Base-by-base conservation (phyloP, 2,329 filamentous ascomycete genomes). In the Hysterium pulicare region DNA sequence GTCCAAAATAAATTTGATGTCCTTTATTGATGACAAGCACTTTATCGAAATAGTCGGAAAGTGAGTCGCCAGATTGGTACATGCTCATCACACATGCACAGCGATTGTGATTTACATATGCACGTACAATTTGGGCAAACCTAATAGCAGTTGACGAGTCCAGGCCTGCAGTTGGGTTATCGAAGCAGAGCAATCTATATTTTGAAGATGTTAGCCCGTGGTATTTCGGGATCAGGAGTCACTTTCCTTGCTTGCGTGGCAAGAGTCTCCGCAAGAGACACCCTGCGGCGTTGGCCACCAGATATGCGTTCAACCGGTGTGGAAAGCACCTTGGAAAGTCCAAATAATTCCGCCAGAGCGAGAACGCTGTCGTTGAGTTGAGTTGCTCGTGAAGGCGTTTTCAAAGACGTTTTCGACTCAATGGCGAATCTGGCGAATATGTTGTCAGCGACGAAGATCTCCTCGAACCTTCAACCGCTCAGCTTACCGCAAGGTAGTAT, bases 401-500 rank as follows among this genome's bases (percentile, higher is more conserved):
- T n/a, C n/a, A n/a, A n/a, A n/a, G n/a, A n/a, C n/a, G n/a, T n/a
- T n/a, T n/a, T n/a, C n/a, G n/a, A n/a, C n/a, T n/a, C n/a, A n/a
- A n/a, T n/a, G n/a, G n/a, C n/a, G n/a, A n/a, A n/a, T n/a, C 61
- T 69, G 38, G 72, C 64, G 2, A 59, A 48, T 5, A 72, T 72
- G 31, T 71, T 70, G 9, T 77, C 71, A 20, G 76, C 70, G 40
- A 2, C 64, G 67, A 2, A 59, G 51, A 2, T 68, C 59, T 0
- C 71, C 73, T 0, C 76, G 75, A 0, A 76, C 54, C 6, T 71
- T 53, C 40, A 67, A 71, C 0, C 78, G 74, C 37, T 90, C 70
- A 0, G 86, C 84, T 55, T 91, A 90, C 3, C 78, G 80, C 33
- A 91, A 71, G 0, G 87, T 90, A 63, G 90, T 84, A 76, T 84